phyloP scores from a whole-genome alignment of 345 rosid species.

The Lenwebbia sp. region DNA sequence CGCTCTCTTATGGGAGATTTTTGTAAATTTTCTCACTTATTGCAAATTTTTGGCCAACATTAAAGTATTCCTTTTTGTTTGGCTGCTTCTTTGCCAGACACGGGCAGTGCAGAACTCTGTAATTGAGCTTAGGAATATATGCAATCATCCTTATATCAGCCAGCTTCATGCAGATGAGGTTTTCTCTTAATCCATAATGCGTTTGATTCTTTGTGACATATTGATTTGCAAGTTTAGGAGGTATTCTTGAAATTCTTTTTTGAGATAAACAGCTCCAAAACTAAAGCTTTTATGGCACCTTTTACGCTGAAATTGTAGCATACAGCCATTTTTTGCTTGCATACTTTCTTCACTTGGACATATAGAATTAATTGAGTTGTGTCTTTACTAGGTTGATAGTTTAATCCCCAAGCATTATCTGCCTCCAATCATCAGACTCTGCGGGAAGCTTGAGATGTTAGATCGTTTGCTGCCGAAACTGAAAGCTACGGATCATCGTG shows the following conservation, averaged over 20 bases:
- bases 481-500: slow-evolving; percentile 93
- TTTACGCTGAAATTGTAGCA: background rate
- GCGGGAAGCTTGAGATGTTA: slow-evolving; percentile 97
- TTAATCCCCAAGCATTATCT: slow-evolving; percentile 73
- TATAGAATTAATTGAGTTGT: background rate
- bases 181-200: slow-evolving; percentile 5
- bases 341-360: background rate
- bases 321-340: background rate
- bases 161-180: slow-evolving; percentile 94
- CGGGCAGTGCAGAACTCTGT: slow-evolving; percentile 90
- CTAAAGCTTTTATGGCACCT: background rate
- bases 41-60: background rate
- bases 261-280: background rate
- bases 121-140: slow-evolving; percentile 93
- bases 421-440: slow-evolving; percentile 66
- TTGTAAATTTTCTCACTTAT: background rate
- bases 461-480: slow-evolving; percentile 84
- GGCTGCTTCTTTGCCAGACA: slow-evolving; percentile 28
- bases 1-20: background rate
- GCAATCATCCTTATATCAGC: slow-evolving; percentile 95
- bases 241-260: background rate
- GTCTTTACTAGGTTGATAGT: slow-evolving; percentile 51
- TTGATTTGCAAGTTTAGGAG: background rate
- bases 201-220: background rate
- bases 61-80: background rate